Conservation (phyloP, 2,329 filamentous ascomycete genomes). For the Fusarium algeriense region DNA sequence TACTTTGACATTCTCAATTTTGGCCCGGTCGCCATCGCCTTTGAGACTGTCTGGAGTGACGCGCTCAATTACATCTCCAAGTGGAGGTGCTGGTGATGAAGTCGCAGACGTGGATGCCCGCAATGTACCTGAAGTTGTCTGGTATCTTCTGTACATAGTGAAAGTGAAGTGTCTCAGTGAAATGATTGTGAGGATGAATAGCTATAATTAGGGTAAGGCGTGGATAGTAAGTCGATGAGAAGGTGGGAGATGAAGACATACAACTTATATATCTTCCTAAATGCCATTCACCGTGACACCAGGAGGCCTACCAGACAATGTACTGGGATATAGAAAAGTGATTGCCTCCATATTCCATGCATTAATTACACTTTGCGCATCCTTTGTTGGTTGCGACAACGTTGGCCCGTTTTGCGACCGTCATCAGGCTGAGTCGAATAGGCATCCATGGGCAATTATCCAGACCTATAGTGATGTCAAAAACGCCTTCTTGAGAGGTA, state of each 20-base stretch:
- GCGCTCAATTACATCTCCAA: conserved; percentile 42
- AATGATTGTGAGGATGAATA: not conserved
- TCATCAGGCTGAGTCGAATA: conserved; percentile 10
- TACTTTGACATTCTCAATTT: conserved; percentile 54
- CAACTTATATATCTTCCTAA: conserved; percentile 7
- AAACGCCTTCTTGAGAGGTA: too few relatives aligned
- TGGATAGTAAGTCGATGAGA: not conserved
- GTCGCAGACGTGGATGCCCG: not conserved
- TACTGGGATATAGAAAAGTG: not conserved
- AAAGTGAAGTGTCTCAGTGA: not conserved
- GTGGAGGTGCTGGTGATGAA: conserved; percentile 31
- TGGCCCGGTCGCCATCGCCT: not conserved
- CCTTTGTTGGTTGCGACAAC: conserved; percentile 7
- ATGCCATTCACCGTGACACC: not conserved
- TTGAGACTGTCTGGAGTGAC: conserved; percentile 25
- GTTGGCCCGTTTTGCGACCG: conserved; percentile 1
- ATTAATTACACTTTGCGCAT: conserved; percentile 32
- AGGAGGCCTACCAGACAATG: conserved; percentile 6
- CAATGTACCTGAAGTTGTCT: not conserved
- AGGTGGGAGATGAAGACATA: not conserved
- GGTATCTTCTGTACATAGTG: conserved; percentile 1
- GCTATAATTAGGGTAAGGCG: not conserved
- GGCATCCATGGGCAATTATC: not conserved
- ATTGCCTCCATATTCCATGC: not conserved
- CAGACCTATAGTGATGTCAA: too few relatives aligned